Conservation (phyloP, 2,329 filamentous ascomycete genomes). For the Pyricularia grisea region DNA sequence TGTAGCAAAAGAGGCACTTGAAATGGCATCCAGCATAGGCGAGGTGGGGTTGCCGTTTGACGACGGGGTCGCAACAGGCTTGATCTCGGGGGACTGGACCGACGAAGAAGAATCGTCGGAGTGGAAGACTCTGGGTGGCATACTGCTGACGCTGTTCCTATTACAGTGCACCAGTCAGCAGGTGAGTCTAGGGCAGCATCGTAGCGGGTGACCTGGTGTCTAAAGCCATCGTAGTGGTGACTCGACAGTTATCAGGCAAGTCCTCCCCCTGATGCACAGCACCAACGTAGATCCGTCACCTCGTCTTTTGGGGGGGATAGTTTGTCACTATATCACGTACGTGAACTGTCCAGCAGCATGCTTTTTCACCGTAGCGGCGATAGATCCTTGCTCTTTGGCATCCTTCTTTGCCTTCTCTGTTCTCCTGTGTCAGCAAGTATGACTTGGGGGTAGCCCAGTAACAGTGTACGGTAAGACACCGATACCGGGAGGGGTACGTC, state of each 20-base stretch:
- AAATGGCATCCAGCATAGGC: conserved; percentile 38
- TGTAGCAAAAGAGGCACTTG: conserved; percentile 37
- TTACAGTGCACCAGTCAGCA: not conserved
- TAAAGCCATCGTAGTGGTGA: not conserved
- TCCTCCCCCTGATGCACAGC: not conserved
- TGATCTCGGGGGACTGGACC: conserved; percentile 35
- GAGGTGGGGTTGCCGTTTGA: conserved; percentile 34
- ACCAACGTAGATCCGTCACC: not conserved
- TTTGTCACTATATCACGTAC: conserved; percentile 26
- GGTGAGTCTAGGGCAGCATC: not conserved
- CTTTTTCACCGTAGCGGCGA: conserved; percentile 43
- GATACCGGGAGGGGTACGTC: not conserved
- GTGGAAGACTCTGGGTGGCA: conserved; percentile 18
- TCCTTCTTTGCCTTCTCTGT: conserved; percentile 43
- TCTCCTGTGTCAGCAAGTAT: not conserved
- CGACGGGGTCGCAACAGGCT: conserved; percentile 25
- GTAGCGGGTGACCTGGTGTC: not conserved
- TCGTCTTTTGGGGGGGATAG: not conserved
- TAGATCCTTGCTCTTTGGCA: conserved; percentile 43
- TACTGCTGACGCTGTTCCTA: conserved; percentile 1
- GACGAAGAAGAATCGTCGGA: conserved; percentile 33
- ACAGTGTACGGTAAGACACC: conserved; percentile 2
- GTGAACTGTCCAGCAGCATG: conserved; percentile 41
- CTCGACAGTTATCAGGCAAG: not conserved
- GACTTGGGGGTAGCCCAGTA: not conserved